Conservation (phyloP, 352 stramenopile species). For the Pythium aristosporum region DNA sequence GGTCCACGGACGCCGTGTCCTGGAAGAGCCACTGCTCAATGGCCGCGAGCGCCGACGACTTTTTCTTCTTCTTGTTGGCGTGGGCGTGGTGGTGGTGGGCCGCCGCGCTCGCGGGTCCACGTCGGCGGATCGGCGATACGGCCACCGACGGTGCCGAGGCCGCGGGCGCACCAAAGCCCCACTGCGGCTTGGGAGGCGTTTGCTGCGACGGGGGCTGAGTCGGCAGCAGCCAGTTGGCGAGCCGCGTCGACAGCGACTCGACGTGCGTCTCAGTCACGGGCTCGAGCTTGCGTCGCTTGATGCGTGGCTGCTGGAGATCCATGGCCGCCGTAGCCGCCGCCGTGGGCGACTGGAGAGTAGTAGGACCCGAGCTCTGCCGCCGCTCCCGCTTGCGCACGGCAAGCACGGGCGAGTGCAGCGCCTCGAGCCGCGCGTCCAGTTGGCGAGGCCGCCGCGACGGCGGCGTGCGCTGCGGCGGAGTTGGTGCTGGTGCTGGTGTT, state of each 20-base stretch:
- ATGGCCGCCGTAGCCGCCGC: slow-evolving; percentile 19
- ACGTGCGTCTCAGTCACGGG: slow-evolving; percentile 33
- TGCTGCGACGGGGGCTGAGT: slow-evolving; percentile 3
- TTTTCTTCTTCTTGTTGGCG: slow-evolving; percentile 33
- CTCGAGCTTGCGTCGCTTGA: slow-evolving; percentile 47
- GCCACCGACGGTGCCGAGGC: not conserved
- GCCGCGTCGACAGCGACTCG: slow-evolving; percentile 46
- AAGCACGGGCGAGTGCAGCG: slow-evolving; percentile 20
- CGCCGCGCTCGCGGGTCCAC: slow-evolving; percentile 19
- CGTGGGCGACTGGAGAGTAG: slow-evolving; percentile 26
- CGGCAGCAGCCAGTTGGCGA: slow-evolving; percentile 59
- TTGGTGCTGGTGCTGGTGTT: no score
- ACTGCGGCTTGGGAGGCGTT: slow-evolving; percentile 14
- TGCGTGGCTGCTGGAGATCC: slow-evolving; percentile 21
- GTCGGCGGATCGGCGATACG: slow-evolving; percentile 33
- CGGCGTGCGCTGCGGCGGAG: slow-evolving; percentile 3
- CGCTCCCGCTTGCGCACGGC: slow-evolving; percentile 25
- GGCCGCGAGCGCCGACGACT: slow-evolving; percentile 34
- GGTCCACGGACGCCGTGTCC: slow-evolving; percentile 15
- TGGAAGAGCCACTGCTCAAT: slow-evolving; percentile 64
- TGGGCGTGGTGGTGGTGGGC: slow-evolving; percentile 10
- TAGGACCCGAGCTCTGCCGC: slow-evolving; percentile 13
- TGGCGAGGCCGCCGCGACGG: not conserved
- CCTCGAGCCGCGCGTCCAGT: slow-evolving; percentile 4
- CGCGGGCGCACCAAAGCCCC: slow-evolving; percentile 1